phyloP scores from a whole-genome alignment of 169 alveolate genomes.

The Blepharisma undulans region DNA sequence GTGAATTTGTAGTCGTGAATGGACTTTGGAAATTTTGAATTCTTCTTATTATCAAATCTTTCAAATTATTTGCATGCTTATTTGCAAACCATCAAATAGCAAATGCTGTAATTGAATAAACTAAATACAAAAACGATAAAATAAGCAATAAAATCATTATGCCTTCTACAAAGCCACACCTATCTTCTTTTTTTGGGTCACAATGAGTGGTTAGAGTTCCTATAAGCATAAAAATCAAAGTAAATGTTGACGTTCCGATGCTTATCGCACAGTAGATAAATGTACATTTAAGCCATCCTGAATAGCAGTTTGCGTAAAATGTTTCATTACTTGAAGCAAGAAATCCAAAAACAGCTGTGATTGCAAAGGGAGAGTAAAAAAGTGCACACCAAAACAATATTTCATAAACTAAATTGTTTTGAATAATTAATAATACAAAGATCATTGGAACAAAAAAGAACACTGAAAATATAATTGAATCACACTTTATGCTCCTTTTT shows the following conservation, averaged over 20 bases:
- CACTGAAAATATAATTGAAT: background rate
- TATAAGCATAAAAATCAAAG: background rate
- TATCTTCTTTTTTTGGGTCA: background rate
- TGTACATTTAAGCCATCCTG: background rate
- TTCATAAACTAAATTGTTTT: background rate
- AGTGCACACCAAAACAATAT: background rate
- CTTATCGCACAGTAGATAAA: background rate
- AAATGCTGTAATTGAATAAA: background rate
- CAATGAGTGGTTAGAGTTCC: background rate
- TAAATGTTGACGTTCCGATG: background rate
- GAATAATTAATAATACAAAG: background rate
- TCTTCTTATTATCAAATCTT: background rate
- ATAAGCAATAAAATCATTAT: too few species aligned
- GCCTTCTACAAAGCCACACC: background rate
- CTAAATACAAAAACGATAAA: too few species aligned
- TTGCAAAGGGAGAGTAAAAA: background rate
- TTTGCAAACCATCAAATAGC: background rate
- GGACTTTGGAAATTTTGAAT: background rate
- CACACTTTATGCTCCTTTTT: background rate
- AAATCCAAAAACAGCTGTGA: background rate
- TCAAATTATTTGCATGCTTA: background rate
- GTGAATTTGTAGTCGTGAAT: background rate
- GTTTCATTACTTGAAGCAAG: background rate
- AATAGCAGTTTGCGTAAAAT: background rate
- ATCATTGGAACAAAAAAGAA: background rate